Evolutionary conservation across 2,329 filamentous ascomycete species (phyloP), one percentile per base, ranked within the genome.

Genomic region (Diplocarpon rosae): DNA sequence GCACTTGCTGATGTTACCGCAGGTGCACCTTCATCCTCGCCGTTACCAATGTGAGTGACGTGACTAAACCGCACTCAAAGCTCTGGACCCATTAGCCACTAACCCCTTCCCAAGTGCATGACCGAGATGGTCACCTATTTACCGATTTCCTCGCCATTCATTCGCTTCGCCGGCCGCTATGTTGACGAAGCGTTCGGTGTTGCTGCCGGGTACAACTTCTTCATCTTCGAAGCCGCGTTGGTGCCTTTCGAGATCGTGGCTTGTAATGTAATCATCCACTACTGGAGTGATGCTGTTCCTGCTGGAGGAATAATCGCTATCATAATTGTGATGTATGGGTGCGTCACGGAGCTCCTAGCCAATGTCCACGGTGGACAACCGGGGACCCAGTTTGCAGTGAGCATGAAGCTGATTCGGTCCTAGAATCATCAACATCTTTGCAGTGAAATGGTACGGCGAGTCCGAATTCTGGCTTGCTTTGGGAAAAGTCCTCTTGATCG

Each of bases 101-200:
- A 35, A 45, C 12, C 13, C 11, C 36, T n/a, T 17, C 7, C 20
- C 20, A 39, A 48, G 45, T 48, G 69, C 29, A 56, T 84, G 66
- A 79, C 80, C 11, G 83, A 87, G 60, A 85, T 87, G 81, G 82
- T 85, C 7, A 83, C 80, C 0, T 85, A 83, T 52, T 66, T 85
- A 2, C 83, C 84, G 7, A 83, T 88, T 43, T 85, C 81, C 0
- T 85, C 81, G 33, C 82, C 83, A 0, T 88, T 89, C 61, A 83
- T 88, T 58, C 78, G 80, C 20, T 85, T 88, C 56, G 83, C 83
- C 3, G 81, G 82, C 12, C 74, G 80, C 37, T 87, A 78, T 52
- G 81, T 87, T 27, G 83, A 87, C 53, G 80, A 85, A 52, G 80
- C 82, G 2, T 83, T 87, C 47, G 81, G 81, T 1, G 80, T 85